These are phyloP conservation scores for Lactarius hengduanensis DNA, from an alignment of 768 basidiomycete species.

Conservation along the genomic window DNA sequence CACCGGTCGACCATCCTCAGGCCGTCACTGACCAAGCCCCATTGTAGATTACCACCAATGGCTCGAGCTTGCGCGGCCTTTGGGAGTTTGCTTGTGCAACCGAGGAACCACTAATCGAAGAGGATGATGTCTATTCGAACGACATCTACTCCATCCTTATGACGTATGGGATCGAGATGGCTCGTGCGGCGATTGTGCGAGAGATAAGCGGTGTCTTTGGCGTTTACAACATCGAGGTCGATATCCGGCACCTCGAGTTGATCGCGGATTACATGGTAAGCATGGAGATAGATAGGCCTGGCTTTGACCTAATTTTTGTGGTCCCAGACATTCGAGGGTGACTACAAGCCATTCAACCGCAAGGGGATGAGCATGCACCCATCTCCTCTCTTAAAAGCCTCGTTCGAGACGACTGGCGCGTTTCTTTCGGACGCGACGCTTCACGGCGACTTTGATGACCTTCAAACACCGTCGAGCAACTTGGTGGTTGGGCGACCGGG, in stretches of 20 bases:
- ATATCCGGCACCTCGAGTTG: slow-evolving; percentile 89
- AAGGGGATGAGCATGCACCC: slow-evolving; percentile 90
- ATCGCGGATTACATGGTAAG: slow-evolving; percentile 99
- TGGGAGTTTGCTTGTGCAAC: slow-evolving; percentile 65
- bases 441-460: slow-evolving; percentile 92
- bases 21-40: background rate
- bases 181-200: slow-evolving; percentile 82
- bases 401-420: slow-evolving; percentile 92
- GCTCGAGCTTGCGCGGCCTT: slow-evolving; percentile 88
- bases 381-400: slow-evolving; percentile 96
- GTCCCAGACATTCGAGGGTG: slow-evolving; percentile 94
- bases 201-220: slow-evolving; percentile 93
- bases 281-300: slow-evolving; percentile 17
- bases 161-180: slow-evolving; percentile 97
- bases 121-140: slow-evolving; percentile 86
- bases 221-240: slow-evolving; percentile 94
- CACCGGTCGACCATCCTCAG: slow-evolving; percentile 19
- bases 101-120: slow-evolving; percentile 57
- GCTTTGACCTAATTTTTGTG: slow-evolving; percentile 3
- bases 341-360: slow-evolving; percentile 97
- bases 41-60: slow-evolving; percentile 77
- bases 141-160: slow-evolving; percentile 89
- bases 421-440: slow-evolving; percentile 93
- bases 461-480: slow-evolving; percentile 85
- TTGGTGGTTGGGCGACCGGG: slow-evolving; percentile 89